Evolutionary conservation across 192 early-diverging fungal species (phyloP), one percentile per base, ranked within the genome.

Genomic region (Backusella circina): DNA sequence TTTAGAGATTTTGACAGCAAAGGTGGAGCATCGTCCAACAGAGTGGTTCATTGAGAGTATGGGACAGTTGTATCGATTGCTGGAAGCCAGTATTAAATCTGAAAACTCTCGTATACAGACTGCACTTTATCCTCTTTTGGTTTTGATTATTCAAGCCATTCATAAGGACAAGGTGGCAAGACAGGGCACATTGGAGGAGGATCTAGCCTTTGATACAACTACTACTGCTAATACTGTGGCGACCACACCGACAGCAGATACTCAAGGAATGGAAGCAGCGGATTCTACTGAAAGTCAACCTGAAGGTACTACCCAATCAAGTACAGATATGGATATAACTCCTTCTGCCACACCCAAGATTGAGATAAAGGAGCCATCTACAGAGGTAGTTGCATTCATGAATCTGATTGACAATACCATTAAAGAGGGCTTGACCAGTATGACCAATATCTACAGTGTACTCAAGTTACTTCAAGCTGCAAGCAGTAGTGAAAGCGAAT

Each of bases 31-130:
- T 57, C 91, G 91, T 41, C 78, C 88, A 2, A 64, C 77, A 0
- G 81, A 86, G 16, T 95, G 92, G 92, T 87, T 93, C 21, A 61
- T 90, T 37, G 77, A 79, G 61, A 91, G 94, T 72, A 80, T 95
- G 33, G 75, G 71, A 6, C 78, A 84, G 0, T 77, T 96, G 2
- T 88, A 93, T 41, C 86, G 86, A 69, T 80, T 87, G 13, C 66
- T 96, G 38, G 93, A 91, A 75, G 83, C 85, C 28, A 92, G 91
- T 78, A 82, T 96, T 16, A 82, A 87, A 5, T 89, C 89, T 1
- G 96, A 98, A 72, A 91, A 95, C 76, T 80, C 86, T 0, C 83
- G 87, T 10, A 86, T 98, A 57, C 88, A 92, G 65, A 88, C 88
- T 71, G 86, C 89, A 32, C 80, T 98, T 6, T 80, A 91, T 2